Evolutionary conservation across 495 filamentous ascomycete genomes (phyloP).

Genomic region (Penicillium subrubescens): DNA sequence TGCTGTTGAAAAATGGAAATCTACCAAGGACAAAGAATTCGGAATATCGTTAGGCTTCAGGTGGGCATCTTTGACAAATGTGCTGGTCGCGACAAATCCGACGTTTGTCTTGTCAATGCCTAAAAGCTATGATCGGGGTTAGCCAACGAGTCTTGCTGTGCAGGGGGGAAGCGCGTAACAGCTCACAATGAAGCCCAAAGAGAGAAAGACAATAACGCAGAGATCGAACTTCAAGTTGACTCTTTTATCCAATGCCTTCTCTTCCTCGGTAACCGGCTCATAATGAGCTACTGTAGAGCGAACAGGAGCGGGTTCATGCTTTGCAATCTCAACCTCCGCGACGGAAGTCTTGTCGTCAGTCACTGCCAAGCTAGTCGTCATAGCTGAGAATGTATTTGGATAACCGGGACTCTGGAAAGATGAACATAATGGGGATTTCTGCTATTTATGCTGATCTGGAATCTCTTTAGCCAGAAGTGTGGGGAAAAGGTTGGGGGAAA

Average conservation of each 20-base stretch:
- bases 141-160: background rate
- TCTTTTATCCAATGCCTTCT: background rate
- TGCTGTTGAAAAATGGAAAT: background rate
- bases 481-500: too few relatives aligned
- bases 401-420: background rate
- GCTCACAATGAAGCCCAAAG: background rate
- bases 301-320: background rate
- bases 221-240: background rate
- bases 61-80: background rate
- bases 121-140: background rate
- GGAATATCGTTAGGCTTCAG: background rate
- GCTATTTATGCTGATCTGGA: background rate
- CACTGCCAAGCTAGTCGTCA: background rate
- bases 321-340: background rate
- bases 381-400: background rate
- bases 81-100: background rate
- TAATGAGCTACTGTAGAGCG: background rate
- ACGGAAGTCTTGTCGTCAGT: background rate
- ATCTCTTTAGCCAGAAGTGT: background rate
- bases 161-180: background rate
- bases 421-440: background rate
- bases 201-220: background rate
- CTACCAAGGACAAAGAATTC: background rate
- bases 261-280: background rate
- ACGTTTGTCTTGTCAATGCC: background rate